These are phyloP conservation scores for Aspergillus flavus DNA, from an alignment of 2,329 filamentous ascomycete genomes.

Conservation along the genomic window DNA sequence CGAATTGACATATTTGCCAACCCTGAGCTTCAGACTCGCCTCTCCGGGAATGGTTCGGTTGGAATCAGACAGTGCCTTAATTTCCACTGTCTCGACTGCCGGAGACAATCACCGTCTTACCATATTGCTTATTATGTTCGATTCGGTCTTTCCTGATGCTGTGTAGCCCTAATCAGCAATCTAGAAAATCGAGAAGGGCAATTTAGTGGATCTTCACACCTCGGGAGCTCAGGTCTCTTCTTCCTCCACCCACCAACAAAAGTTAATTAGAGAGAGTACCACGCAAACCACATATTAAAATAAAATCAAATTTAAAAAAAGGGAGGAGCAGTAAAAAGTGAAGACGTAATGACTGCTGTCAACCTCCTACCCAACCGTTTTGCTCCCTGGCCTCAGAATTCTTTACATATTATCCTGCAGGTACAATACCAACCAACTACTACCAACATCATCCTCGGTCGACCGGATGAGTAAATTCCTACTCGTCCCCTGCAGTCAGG, in stretches of 20 bases:
- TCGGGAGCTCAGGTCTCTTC: not conserved
- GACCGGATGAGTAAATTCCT: conserved; percentile 5
- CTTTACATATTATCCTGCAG: conserved; percentile 11
- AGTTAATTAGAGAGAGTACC: not conserved
- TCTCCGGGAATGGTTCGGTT: not conserved
- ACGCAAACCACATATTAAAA: not conserved
- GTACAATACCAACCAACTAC: conserved; percentile 6
- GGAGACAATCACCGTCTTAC: not conserved
- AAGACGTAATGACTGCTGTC: not conserved
- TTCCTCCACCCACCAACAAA: not conserved
- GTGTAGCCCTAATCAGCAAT: not conserved
- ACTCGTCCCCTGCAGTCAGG: conserved; percentile 7
- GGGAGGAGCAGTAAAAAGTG: not conserved
- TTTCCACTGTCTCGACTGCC: not conserved
- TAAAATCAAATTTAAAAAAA: not conserved
- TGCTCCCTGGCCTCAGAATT: not conserved
- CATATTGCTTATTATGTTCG: not conserved
- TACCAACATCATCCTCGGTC: conserved; percentile 1
- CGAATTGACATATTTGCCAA: not conserved
- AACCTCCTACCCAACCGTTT: not conserved
- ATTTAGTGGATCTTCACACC: not conserved
- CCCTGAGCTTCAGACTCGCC: not conserved
- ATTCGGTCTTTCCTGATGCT: not conserved
- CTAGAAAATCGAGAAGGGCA: not conserved
- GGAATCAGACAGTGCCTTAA: not conserved